Conservation (phyloP, 768 basidiomycete species). For the Tulasnella sp. region DNA sequence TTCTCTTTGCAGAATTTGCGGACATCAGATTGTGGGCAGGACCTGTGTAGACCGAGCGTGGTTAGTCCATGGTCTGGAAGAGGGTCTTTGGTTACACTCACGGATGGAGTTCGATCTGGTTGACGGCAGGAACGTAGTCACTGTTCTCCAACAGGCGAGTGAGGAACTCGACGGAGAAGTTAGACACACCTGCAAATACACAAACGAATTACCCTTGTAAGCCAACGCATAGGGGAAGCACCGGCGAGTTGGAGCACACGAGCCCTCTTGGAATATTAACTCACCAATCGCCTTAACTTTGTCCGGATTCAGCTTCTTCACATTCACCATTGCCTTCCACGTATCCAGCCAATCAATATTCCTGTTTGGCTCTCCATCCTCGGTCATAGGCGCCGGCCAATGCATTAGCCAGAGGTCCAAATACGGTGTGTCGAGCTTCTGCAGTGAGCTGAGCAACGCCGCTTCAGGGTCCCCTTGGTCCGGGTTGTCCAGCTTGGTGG, state of each 20-base stretch:
- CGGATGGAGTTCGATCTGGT: slow-evolving; percentile 81
- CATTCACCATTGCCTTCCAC: slow-evolving; percentile 67
- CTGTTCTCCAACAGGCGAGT: slow-evolving; percentile 57
- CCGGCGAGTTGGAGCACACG: too few relatives aligned
- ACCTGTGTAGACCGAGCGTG: neutral
- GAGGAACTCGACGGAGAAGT: slow-evolving; percentile 58
- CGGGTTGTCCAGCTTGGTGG: slow-evolving; percentile 15
- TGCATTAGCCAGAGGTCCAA: slow-evolving; percentile 13
- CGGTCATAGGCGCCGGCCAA: slow-evolving; percentile 14
- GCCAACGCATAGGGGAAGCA: slow-evolving; percentile 56
- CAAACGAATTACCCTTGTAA: slow-evolving; percentile 70
- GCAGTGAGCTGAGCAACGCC: slow-evolving; percentile 7
- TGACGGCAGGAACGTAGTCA: slow-evolving; percentile 59
- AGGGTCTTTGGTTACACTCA: neutral
- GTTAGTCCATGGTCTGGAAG: neutral
- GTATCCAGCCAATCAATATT: slow-evolving; percentile 54
- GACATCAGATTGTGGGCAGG: slow-evolving; percentile 36
- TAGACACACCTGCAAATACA: slow-evolving; percentile 59
- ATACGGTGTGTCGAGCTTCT: slow-evolving; percentile 16
- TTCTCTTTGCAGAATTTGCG: slow-evolving; percentile 49
- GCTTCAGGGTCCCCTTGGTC: slow-evolving; percentile 10
- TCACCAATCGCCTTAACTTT: slow-evolving; percentile 19
- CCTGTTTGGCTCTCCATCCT: neutral
- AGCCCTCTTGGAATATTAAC: neutral
- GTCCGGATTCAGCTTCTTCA: slow-evolving; percentile 57